Conservation (phyloP, 169 alveolate genomes). For the Plasmodium reichenowi region DNA sequence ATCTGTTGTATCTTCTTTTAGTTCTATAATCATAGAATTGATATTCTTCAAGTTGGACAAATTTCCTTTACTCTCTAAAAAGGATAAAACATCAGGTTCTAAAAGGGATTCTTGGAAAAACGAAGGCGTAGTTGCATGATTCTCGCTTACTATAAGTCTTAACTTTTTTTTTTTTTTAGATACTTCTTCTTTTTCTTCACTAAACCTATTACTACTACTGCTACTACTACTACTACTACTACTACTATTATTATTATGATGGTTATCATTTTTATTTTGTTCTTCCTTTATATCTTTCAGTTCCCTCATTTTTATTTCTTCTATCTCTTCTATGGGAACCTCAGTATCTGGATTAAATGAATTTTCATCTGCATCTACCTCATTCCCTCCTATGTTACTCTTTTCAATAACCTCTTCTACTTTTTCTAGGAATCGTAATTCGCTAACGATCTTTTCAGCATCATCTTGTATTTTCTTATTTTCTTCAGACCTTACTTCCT, state of each 20-base stretch:
- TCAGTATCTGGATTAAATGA: conserved; percentile 57
- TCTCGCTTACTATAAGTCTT: conserved; percentile 50
- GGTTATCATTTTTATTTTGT: too few species aligned
- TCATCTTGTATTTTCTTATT: conserved; percentile 25
- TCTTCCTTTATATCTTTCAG: too few species aligned
- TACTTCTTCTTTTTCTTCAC: background rate
- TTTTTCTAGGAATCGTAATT: conserved; percentile 61
- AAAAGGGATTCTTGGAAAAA: conserved; percentile 63
- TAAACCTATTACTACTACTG: too few species aligned
- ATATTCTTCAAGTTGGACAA: conserved; percentile 15
- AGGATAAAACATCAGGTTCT: conserved; percentile 30
- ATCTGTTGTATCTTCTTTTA: conserved; percentile 54
- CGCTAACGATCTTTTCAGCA: conserved; percentile 39
- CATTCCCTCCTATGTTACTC: conserved; percentile 37
- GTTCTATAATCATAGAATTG: conserved; percentile 32
- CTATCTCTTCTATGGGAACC: conserved; percentile 47
- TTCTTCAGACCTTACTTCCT: background rate
- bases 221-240: too few species aligned
- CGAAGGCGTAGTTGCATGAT: conserved; percentile 58
- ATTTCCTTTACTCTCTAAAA: conserved; percentile 62
- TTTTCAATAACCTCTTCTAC: conserved; percentile 46
- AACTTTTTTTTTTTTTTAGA: conserved; percentile 22
- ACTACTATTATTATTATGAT: too few species aligned
- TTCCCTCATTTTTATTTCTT: conserved; percentile 18
- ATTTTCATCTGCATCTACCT: conserved; percentile 61